Percentiles rank a stretch among this genome's conserved stretches.
Conservation (phyloP, 2,329 filamentous ascomycete genomes). For the Monosporascus sp. region DNA sequence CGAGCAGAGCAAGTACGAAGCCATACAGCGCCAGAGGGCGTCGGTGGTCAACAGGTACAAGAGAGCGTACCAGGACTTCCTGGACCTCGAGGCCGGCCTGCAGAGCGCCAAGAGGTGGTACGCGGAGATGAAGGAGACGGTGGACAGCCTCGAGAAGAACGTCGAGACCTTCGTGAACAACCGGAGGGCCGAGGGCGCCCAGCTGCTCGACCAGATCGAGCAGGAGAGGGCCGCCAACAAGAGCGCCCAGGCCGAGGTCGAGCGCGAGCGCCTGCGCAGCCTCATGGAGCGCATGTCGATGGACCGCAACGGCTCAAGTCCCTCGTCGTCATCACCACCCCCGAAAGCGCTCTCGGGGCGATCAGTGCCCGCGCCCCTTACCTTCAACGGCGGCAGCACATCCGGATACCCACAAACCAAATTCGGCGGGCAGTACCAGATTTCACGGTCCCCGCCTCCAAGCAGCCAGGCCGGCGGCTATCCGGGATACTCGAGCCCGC, state of each 20-base stretch:
- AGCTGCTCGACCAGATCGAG: slow-evolving; percentile 84
- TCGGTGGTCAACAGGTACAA: slow-evolving; percentile 83
- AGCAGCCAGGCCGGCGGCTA: slow-evolving; percentile 36
- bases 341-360: slow-evolving; percentile 32
- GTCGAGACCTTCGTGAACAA: slow-evolving; percentile 97
- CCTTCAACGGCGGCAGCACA: slow-evolving; percentile 40
- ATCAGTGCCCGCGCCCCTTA: slow-evolving; percentile 37
- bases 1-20: slow-evolving; percentile 93
- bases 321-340: slow-evolving; percentile 35
- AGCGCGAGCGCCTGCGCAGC: slow-evolving; percentile 77
- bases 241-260: slow-evolving; percentile 64
- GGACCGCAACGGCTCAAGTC: slow-evolving; percentile 43
- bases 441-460: slow-evolving; percentile 51
- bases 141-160: slow-evolving; percentile 88
- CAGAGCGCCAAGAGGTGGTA: slow-evolving; percentile 91
- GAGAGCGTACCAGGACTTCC: slow-evolving; percentile 85
- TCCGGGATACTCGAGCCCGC: slow-evolving; percentile 38
- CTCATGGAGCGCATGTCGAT: slow-evolving; percentile 96
- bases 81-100: slow-evolving; percentile 81
- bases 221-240: slow-evolving; percentile 63
- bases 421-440: slow-evolving; percentile 54
- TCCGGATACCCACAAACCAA: slow-evolving; percentile 49
- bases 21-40: slow-evolving; percentile 75
- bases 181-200: slow-evolving; percentile 81
- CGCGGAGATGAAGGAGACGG: slow-evolving; percentile 89